Conservation (phyloP, 2,329 filamentous ascomycete species). For the Trichoderma brevicompactum region DNA sequence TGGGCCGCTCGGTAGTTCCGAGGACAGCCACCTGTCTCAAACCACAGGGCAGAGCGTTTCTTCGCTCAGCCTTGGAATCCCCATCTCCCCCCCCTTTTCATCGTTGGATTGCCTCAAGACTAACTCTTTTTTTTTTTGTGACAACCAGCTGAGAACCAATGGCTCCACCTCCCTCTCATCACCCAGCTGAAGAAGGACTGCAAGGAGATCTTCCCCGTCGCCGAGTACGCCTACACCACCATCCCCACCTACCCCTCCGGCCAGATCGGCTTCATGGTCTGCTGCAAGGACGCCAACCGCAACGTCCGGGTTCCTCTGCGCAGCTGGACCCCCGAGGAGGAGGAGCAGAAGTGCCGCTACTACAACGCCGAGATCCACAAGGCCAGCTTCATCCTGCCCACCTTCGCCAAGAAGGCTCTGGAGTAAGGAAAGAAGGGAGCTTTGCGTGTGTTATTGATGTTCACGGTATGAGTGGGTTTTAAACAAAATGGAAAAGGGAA, state of each 20-base stretch:
- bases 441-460: not conserved
- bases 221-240: slow-evolving; percentile 98
- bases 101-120: not conserved
- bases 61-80: not conserved
- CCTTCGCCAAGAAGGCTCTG: slow-evolving; percentile 82
- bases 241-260: slow-evolving; percentile 99
- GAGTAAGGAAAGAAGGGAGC: slow-evolving; percentile 47
- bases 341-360: slow-evolving; percentile 92
- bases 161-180: slow-evolving; percentile 95
- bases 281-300: slow-evolving; percentile 87
- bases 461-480: not conserved
- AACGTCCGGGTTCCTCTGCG: slow-evolving; percentile 86
- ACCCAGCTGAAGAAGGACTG: slow-evolving; percentile 94
- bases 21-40: slow-evolving; percentile 9
- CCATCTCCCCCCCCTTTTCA: not conserved
- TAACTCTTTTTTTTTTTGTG: not conserved
- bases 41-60: not conserved
- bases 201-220: slow-evolving; percentile 94
- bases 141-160: slow-evolving; percentile 90
- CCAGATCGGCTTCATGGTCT: slow-evolving; percentile 99
- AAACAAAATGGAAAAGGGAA: not conserved
- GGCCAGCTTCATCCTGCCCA: slow-evolving; percentile 90
- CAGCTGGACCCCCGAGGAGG: slow-evolving; percentile 81
- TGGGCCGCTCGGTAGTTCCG: slow-evolving; percentile 45
- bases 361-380: slow-evolving; percentile 98